Evolutionary conservation across 108 stramenopile species (phyloP).

Genomic region (Licmophora abbreviata): DNA sequence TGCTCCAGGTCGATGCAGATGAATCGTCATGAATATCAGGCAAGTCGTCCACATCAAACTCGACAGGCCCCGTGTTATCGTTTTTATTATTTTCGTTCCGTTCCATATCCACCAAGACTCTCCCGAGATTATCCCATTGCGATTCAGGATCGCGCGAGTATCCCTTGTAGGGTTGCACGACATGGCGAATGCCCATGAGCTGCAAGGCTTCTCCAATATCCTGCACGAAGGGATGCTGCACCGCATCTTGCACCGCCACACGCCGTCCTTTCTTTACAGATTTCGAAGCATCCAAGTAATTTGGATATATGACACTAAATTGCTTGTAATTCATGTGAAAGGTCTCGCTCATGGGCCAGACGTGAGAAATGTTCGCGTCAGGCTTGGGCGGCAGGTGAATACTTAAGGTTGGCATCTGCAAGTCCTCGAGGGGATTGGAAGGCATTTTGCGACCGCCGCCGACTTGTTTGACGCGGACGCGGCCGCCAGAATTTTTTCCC

Average conservation of each 20-base stretch:
- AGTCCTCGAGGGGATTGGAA: constrained; percentile 45
- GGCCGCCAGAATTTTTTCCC: constrained; percentile 61
- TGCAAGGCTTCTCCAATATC: constrained; percentile 69
- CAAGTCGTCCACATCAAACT: constrained; percentile 31
- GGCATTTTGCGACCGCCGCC: constrained; percentile 55
- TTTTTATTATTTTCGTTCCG: constrained; percentile 13
- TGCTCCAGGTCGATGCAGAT: neutral
- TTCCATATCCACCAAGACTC: constrained; percentile 35
- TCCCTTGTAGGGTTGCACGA: constrained; percentile 83
- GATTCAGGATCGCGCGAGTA: constrained; percentile 58
- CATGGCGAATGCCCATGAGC: constrained; percentile 59
- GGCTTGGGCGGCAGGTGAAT: constrained; percentile 53
- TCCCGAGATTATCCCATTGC: constrained; percentile 80
- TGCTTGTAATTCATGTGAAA: constrained; percentile 52
- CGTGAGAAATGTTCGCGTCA: constrained; percentile 52
- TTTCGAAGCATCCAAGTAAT: constrained; percentile 77
- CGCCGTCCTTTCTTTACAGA: constrained; percentile 58
- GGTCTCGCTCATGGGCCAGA: constrained; percentile 78
- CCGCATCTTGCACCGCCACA: constrained; percentile 50
- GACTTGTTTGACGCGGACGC: constrained; percentile 66
- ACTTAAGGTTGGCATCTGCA: constrained; percentile 65
- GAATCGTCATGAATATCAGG: constrained; percentile 2
- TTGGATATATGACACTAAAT: constrained; percentile 62
- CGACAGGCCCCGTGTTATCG: constrained; percentile 20
- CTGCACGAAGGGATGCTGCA: constrained; percentile 53